phyloP scores from a whole-genome alignment of 768 basidiomycete genomes.

The Gloeophyllum trabeum region DNA sequence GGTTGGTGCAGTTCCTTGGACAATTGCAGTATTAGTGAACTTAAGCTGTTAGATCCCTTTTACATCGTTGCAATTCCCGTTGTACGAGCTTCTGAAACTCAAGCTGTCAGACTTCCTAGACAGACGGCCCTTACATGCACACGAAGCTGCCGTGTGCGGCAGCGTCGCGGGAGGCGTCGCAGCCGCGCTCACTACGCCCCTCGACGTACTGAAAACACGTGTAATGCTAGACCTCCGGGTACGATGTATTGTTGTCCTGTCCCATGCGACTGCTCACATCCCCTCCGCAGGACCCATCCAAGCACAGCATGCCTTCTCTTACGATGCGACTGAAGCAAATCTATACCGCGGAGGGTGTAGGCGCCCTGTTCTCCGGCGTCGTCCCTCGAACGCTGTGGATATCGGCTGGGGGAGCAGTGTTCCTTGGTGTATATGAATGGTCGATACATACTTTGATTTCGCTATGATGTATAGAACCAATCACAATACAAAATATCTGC shows the following conservation, averaged over 20 bases:
- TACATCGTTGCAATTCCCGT: slow-evolving; percentile 90
- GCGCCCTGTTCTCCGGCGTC: slow-evolving; percentile 76
- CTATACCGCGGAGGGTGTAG: slow-evolving; percentile 55
- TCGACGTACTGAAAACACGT: slow-evolving; percentile 94
- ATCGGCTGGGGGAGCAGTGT: slow-evolving; percentile 91
- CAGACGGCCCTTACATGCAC: slow-evolving; percentile 48
- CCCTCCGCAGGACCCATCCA: slow-evolving; percentile 32
- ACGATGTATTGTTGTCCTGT: slow-evolving; percentile 12
- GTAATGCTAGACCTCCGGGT: slow-evolving; percentile 92
- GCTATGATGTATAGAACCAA: no score
- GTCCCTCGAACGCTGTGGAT: slow-evolving; percentile 95
- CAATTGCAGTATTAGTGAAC: no score
- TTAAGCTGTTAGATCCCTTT: slow-evolving; percentile 69
- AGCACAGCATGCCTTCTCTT: slow-evolving; percentile 43
- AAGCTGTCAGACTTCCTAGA: slow-evolving; percentile 43
- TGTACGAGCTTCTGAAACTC: slow-evolving; percentile 83
- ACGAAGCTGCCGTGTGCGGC: slow-evolving; percentile 82
- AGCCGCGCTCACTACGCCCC: slow-evolving; percentile 83
- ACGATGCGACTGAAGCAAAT: slow-evolving; percentile 51
- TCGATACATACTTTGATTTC: slow-evolving; percentile 29
- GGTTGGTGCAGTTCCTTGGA: no score
- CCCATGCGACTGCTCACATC: not conserved
- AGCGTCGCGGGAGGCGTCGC: slow-evolving; percentile 86
- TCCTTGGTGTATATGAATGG: slow-evolving; percentile 95
- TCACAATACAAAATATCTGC: no score